Evolutionary conservation across 768 basidiomycete species (phyloP).

Genomic region (Tylopilus subfusipes): DNA sequence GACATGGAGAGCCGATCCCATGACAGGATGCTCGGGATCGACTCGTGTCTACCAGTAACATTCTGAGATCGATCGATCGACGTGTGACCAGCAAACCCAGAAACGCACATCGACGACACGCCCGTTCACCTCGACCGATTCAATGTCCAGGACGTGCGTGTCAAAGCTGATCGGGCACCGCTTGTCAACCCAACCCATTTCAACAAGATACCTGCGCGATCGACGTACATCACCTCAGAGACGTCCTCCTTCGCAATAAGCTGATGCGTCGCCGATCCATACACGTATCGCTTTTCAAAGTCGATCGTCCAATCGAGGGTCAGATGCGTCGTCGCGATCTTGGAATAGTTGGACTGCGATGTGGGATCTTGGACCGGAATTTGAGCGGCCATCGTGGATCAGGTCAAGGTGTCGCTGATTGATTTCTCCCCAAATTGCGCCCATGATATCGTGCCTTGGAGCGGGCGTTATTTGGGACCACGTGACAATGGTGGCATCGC

Average conservation of each 20-base stretch:
- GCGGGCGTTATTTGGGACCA: too few relatives aligned
- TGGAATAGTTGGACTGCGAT: conserved; percentile 56
- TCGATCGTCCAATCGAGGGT: conserved; percentile 57
- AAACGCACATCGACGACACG: conserved; percentile 43
- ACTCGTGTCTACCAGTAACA: conserved; percentile 39
- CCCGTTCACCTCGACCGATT: conserved; percentile 47
- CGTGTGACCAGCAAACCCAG: too few relatives aligned
- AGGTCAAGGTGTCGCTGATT: too few relatives aligned
- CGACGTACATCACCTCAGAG: conserved; percentile 40
- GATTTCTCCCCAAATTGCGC: too few relatives aligned
- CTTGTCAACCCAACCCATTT: neutral
- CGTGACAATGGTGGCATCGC: too few relatives aligned
- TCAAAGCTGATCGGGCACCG: conserved; percentile 42
- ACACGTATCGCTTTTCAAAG: conserved; percentile 44
- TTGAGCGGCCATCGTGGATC: conserved; percentile 9
- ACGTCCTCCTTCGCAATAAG: conserved; percentile 39
- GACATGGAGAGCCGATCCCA: conserved; percentile 75
- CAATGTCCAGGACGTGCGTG: conserved; percentile 51
- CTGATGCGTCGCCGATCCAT: conserved; percentile 46
- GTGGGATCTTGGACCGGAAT: conserved; percentile 20
- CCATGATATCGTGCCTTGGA: too few relatives aligned
- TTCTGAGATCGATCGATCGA: neutral
- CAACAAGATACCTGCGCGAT: too few relatives aligned
- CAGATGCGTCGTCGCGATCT: conserved; percentile 47
- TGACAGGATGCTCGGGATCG: conserved; percentile 57